Percentiles rank a stretch among this genome's conserved stretches.
Evolutionary conservation across 2,329 filamentous ascomycete species (phyloP).

Genomic region (Aspergillus aculeatus): DNA sequence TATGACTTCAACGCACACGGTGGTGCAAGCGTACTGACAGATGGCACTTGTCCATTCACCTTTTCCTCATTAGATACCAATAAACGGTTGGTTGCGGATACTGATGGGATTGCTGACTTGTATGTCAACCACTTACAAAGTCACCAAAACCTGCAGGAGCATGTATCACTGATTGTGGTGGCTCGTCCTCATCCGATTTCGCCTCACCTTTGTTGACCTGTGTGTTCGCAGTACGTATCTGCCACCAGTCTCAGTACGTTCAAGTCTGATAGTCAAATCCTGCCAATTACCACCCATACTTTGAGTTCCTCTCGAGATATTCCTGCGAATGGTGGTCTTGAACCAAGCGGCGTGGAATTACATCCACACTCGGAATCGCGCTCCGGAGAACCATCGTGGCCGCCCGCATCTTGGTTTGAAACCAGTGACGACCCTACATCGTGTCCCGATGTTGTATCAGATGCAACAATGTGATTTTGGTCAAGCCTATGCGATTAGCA

Average conservation of each 20-base stretch:
- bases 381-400: neutral
- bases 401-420: neutral
- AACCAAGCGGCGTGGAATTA: neutral
- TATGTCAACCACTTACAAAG: slow-evolving; percentile 60
- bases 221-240: slow-evolving; percentile 34
- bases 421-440: neutral
- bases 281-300: neutral
- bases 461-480: neutral
- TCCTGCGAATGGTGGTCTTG: neutral
- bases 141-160: slow-evolving; percentile 77
- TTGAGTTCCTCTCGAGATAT: neutral
- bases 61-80: slow-evolving; percentile 2
- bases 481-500: neutral
- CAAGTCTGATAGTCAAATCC: neutral
- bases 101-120: neutral
- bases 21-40: slow-evolving; percentile 8
- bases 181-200: slow-evolving; percentile 64
- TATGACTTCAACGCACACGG: neutral
- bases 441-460: neutral
- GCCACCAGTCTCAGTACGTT: neutral
- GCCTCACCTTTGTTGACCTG: slow-evolving; percentile 15
- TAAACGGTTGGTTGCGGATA: neutral
- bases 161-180: slow-evolving; percentile 84
- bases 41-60: slow-evolving; percentile 3
- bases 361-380: neutral